phyloP scores from a whole-genome alignment of 805 yeast genomes.

The Ogataea glucozyma region DNA sequence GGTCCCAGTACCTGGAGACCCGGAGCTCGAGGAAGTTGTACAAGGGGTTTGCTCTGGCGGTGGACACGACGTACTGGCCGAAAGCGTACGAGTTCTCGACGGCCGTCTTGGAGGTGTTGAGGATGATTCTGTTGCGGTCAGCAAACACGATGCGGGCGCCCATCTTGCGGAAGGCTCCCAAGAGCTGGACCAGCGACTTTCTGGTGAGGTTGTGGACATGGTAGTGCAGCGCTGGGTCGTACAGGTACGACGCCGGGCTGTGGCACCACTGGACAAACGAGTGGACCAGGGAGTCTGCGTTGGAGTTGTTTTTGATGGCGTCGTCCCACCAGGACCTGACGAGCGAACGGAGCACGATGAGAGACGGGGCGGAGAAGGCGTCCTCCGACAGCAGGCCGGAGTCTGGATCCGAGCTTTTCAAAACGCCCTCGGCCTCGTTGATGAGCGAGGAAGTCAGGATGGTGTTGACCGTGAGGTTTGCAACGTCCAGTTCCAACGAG shows the following conservation, averaged over 20 bases:
- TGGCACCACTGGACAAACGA: conserved; percentile 86
- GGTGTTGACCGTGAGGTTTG: conserved; percentile 82
- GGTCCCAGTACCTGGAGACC: conserved; percentile 84
- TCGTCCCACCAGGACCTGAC: conserved; percentile 94
- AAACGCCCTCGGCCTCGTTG: conserved; percentile 87
- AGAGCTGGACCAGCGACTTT: conserved; percentile 76
- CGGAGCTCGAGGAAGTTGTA: conserved; percentile 79
- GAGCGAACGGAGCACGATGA: conserved; percentile 67
- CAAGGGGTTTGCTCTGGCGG: conserved; percentile 76
- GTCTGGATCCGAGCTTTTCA: conserved; percentile 31
- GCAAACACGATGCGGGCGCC: conserved; percentile 84
- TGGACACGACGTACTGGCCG: conserved; percentile 77
- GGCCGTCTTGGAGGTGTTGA: conserved; percentile 71
- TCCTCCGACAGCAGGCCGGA: conserved; percentile 66
- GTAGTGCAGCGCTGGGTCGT: conserved; percentile 76
- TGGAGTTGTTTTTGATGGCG: conserved; percentile 63
- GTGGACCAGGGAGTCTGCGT: conserved; percentile 84
- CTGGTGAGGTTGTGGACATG: conserved; percentile 86
- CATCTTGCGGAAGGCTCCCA: conserved; percentile 73
- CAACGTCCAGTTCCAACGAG: conserved; percentile 72
- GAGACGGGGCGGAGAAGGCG: conserved; percentile 75
- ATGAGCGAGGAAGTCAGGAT: conserved; percentile 79
- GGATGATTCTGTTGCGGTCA: conserved; percentile 67
- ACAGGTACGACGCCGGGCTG: conserved; percentile 67
- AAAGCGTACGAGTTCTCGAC: conserved; percentile 91